Conservation (phyloP, 805 yeast species). For the Grigorovia jiainica region DNA sequence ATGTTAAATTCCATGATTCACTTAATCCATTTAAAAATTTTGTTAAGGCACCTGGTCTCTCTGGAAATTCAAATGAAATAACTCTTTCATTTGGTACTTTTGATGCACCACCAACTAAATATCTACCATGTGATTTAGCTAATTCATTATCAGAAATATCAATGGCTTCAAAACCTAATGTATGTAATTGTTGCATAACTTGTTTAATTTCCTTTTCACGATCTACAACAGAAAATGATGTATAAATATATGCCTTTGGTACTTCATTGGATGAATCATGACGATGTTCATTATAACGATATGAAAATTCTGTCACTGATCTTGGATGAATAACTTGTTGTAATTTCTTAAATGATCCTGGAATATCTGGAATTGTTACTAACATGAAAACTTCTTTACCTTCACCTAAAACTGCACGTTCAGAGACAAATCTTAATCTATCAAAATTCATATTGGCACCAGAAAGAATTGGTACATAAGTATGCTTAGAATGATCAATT, state of each 20-base stretch:
- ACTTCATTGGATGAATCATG: conserved; percentile 29
- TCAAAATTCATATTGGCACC: conserved; percentile 99
- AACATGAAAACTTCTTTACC: conserved; percentile 91
- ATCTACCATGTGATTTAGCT: conserved; percentile 94
- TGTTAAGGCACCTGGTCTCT: conserved; percentile 88
- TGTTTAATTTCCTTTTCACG: conserved; percentile 62
- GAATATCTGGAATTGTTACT: conserved; percentile 83
- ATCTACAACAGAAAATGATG: conserved; percentile 77
- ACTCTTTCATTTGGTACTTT: conserved; percentile 65
- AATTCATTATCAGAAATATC: conserved; percentile 89
- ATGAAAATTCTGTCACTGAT: conserved; percentile 87
- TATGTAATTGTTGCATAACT: conserved; percentile 49
- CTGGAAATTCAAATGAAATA: conserved; percentile 89
- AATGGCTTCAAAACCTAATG: conserved; percentile 59
- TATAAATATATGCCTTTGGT: conserved; percentile 66
- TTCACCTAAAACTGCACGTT: conserved; percentile 97
- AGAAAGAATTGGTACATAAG: conserved; percentile 76
- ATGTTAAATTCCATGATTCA: conserved; percentile 80
- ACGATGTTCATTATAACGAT: conserved; percentile 51
- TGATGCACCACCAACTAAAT: conserved; percentile 88
- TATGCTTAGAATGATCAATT: conserved; percentile 55
- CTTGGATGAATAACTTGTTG: conserved; percentile 79
- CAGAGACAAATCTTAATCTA: conserved; percentile 88
- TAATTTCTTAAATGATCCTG: conserved; percentile 78
- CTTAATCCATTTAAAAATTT: conserved; percentile 66